Evolutionary conservation across 208 protist species (phyloP), one percentile per base, ranked within the genome.

Genomic region (Naegleria fowleri): DNA sequence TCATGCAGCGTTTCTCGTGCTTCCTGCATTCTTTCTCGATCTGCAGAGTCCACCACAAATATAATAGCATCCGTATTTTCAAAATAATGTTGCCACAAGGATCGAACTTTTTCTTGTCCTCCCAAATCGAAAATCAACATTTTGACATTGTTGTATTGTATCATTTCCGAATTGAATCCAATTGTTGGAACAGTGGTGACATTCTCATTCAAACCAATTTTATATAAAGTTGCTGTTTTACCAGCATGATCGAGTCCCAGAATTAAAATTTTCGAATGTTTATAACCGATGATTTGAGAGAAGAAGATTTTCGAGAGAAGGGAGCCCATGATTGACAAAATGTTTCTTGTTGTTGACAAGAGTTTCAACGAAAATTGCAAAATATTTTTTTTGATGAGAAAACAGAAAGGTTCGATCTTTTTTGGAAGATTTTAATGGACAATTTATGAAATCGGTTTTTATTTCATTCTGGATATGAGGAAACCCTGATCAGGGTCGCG

Each of bases 191-290:
- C 96, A 59, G 98, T 98, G 15, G 95, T 98, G 48, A 98, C 97
- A 25, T 98, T 92, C 86, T 98, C 93, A 36, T 94, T 95, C 11
- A 98, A 96, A 92, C 99, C 99, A 38, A 99, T 91, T 92, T 98
- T 97, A 94, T 99, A 99, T 1, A 89, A 39, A 59, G 99, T 97
- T 0, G 97, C 98, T 5, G 98, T 99, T 93, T 99, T 99, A 76
- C 98, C 98, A 90, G 95, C 95, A 25, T 94, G 94, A 93, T 97
- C 95, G 33, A 99, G 95, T n/a, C 98, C 98, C 22, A 99, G 95
- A 96, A 99, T 99, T 29, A 99, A 94, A 91, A 99, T 98, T 59
- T 97, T 96, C 90, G 98, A 95, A 91, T 99, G 97, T 94, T 98
- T 97, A 93, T 89, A 67, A 13, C 48, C 40, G 38, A 86, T 40